Evolutionary conservation across 2,329 filamentous ascomycete genomes (phyloP).

Genomic region (Fusarium graminum): DNA sequence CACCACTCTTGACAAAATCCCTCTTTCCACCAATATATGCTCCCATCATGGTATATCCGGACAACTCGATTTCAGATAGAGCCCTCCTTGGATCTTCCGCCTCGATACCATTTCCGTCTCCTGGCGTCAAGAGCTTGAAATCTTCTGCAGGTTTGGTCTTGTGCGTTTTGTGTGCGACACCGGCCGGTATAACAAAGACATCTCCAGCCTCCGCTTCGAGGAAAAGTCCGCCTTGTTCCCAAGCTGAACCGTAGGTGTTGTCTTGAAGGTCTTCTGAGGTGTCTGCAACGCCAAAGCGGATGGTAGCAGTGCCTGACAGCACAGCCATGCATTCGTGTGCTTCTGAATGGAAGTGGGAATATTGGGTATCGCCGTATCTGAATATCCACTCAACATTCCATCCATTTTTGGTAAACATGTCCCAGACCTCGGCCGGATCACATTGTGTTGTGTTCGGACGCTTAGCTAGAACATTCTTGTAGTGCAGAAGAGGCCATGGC

Average conservation of each 20-base stretch:
- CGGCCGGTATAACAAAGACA: slow-evolving; percentile 70
- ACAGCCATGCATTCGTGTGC: slow-evolving; percentile 71
- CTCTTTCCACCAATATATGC: slow-evolving; percentile 57
- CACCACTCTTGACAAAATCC: slow-evolving; percentile 42
- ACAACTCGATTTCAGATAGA: slow-evolving; percentile 54
- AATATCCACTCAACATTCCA: slow-evolving; percentile 70
- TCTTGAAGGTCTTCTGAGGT: slow-evolving; percentile 55
- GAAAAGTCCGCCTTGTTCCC: slow-evolving; percentile 63
- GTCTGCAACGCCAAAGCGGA: slow-evolving; percentile 68
- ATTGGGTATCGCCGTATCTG: slow-evolving; percentile 67
- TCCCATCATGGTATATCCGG: slow-evolving; percentile 58
- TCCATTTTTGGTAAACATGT: slow-evolving; percentile 60
- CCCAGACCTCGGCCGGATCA: slow-evolving; percentile 56
- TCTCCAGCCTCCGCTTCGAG: slow-evolving; percentile 65
- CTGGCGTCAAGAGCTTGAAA: slow-evolving; percentile 58
- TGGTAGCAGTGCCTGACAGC: slow-evolving; percentile 64
- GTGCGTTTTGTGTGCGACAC: slow-evolving; percentile 67
- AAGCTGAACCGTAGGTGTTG: slow-evolving; percentile 55
- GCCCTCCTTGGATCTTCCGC: slow-evolving; percentile 53
- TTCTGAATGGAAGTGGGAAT: slow-evolving; percentile 68
- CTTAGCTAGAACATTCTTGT: slow-evolving; percentile 48
- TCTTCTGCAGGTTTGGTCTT: slow-evolving; percentile 54
- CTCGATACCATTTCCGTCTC: slow-evolving; percentile 55
- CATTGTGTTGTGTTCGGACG: slow-evolving; percentile 20
- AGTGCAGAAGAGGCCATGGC: slow-evolving; percentile 66